These are phyloP conservation scores for Nicotiana tomentosiformis DNA, from an alignment of 257 asterid genomes.

Conservation along the genomic window DNA sequence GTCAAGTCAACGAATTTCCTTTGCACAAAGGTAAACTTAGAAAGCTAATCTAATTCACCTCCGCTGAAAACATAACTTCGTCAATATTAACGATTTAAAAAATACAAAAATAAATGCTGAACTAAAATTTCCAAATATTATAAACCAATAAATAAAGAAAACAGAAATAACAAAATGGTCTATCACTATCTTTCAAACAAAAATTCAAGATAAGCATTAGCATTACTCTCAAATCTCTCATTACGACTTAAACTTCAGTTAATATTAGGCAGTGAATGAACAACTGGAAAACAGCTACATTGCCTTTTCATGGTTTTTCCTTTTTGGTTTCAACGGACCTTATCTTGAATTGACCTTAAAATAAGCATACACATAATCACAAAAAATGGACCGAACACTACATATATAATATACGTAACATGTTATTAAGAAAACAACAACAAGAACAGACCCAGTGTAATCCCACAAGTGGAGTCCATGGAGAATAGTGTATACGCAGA, in stretches of 20 bases:
- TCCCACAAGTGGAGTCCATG: no score
- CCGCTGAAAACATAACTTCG: conserved; percentile 2
- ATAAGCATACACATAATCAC: not conserved
- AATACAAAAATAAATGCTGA: not conserved
- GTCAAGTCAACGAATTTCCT: conserved; percentile 28
- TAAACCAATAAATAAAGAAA: not conserved
- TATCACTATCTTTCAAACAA: not conserved
- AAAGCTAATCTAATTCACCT: conserved; percentile 8
- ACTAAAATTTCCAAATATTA: not conserved
- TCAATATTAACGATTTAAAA: not conserved
- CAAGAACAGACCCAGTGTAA: no score
- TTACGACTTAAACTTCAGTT: not conserved
- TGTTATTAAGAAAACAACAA: not conserved
- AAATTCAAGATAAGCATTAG: not conserved
- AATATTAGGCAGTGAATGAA: not conserved
- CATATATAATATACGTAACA: not conserved
- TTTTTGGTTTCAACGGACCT: not conserved
- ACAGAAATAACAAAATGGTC: not conserved
- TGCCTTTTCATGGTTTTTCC: not conserved
- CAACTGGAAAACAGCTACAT: not conserved
- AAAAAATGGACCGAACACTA: not conserved
- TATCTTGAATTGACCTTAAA: not conserved
- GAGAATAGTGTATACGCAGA: no score
- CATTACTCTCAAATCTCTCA: not conserved
- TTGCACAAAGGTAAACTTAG: conserved; percentile 3